A percentile compares a stretch with the other conserved stretches of the same genome.
These are phyloP conservation scores for Eucalyptus tenuipes DNA, from an alignment of 345 rosid species.

Conservation along the genomic window DNA sequence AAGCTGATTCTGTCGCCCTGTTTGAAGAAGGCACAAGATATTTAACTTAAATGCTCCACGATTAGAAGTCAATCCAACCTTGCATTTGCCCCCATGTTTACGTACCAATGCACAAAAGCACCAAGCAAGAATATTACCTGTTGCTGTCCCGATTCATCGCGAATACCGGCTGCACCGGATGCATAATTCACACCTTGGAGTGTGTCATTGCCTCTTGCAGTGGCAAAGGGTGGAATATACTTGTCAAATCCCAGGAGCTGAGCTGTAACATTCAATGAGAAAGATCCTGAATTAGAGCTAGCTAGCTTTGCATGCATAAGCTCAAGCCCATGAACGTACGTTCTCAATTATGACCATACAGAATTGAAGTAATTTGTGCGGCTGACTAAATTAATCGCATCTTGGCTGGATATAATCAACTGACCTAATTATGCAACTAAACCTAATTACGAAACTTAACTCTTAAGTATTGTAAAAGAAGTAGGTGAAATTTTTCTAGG, in stretches of 20 bases:
- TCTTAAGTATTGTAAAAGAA: background rate
- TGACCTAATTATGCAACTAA: background rate
- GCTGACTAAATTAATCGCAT: background rate
- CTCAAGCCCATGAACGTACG: background rate
- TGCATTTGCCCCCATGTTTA: background rate
- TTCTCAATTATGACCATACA: background rate
- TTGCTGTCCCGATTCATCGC: background rate
- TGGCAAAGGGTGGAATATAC: constrained; percentile 18
- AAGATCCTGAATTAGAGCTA: background rate
- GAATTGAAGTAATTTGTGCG: background rate
- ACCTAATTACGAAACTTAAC: background rate
- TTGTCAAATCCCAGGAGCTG: constrained; percentile 16
- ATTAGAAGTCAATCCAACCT: background rate
- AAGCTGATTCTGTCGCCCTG: constrained; percentile 37
- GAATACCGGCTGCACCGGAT: constrained; percentile 1
- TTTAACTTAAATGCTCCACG: background rate
- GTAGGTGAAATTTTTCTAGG: background rate
- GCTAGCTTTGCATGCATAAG: background rate
- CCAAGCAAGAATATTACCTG: background rate
- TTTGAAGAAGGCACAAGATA: background rate
- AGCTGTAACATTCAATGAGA: constrained; percentile 5
- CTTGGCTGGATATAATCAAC: background rate
- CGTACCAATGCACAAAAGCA: background rate
- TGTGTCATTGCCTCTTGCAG: background rate
- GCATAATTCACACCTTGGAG: constrained; percentile 6